A percentile compares a stretch with the other conserved stretches of the same genome.
Conservation (phyloP, 2,329 filamentous ascomycete genomes). For the Leptographium flavum region DNA sequence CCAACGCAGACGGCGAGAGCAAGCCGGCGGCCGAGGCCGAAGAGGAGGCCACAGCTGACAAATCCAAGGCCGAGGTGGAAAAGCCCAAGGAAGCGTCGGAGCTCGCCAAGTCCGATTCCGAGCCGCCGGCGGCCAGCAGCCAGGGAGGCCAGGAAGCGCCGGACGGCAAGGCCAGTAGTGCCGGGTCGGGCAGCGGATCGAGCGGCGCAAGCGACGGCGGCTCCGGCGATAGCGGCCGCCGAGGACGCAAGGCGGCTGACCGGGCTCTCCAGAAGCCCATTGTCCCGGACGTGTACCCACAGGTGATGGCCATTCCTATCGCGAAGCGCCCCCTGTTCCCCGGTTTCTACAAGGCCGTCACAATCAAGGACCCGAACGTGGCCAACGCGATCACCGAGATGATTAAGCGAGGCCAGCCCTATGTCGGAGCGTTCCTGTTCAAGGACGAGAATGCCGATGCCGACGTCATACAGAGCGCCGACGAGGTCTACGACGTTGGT, state of each 20-base stretch:
- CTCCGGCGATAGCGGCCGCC: constrained; percentile 50
- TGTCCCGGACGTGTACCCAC: constrained; percentile 89
- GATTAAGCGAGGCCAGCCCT: constrained; percentile 92
- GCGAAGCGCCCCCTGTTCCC: constrained; percentile 87
- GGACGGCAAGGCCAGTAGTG: constrained; percentile 36
- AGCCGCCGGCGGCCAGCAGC: constrained; percentile 23
- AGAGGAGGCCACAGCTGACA: neutral
- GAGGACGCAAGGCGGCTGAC: constrained; percentile 53
- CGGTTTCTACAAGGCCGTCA: constrained; percentile 97
- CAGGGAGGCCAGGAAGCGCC: constrained; percentile 21
- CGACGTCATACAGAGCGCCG: constrained; percentile 78
- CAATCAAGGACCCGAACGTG: constrained; percentile 84
- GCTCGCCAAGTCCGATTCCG: constrained; percentile 14
- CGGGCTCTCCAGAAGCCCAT: constrained; percentile 72
- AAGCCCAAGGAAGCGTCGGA: constrained; percentile 4
- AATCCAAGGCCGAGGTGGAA: constrained; percentile 1
- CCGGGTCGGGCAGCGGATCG: constrained; percentile 17
- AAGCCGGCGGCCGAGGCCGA: constrained; percentile 8
- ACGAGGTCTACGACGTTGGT: constrained; percentile 89
- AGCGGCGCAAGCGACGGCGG: constrained; percentile 21
- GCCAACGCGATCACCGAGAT: constrained; percentile 88
- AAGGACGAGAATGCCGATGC: constrained; percentile 92
- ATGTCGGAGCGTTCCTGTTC: constrained; percentile 91
- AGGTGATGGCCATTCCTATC: constrained; percentile 95
- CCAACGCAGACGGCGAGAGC: constrained; percentile 8